phyloP scores from a whole-genome alignment of 2,329 filamentous ascomycete species.

The Allantophomopsis lycopodina region DNA sequence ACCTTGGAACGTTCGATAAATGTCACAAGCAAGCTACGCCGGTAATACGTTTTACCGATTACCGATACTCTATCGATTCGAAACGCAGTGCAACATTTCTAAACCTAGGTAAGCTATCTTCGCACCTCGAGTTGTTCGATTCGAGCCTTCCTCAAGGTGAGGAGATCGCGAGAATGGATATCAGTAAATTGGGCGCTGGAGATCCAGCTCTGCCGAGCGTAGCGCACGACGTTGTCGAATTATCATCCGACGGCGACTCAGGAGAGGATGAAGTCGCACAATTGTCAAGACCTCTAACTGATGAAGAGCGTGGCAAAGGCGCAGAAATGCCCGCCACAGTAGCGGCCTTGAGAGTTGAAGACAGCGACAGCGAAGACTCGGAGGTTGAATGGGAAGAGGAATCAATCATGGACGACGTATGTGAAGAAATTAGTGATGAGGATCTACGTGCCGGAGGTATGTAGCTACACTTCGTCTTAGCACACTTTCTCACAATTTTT shows the following conservation, averaged over 20 bases:
- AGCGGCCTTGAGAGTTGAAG: conserved; percentile 5
- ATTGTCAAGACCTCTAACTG: neutral
- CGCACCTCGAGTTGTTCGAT: too few species aligned
- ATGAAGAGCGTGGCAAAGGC: conserved; percentile 9
- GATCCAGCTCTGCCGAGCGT: conserved; percentile 21
- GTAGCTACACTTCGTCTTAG: conserved; percentile 4
- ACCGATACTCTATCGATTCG: neutral
- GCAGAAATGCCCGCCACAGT: conserved; percentile 6
- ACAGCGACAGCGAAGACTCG: conserved; percentile 4
- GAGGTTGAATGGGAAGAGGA: conserved; percentile 22
- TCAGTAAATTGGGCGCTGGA: conserved; percentile 15
- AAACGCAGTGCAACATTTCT: neutral
- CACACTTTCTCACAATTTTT: conserved; percentile 9
- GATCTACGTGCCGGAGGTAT: conserved; percentile 27
- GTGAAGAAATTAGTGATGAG: conserved; percentile 31
- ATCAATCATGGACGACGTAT: conserved; percentile 30
- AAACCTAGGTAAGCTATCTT: neutral
- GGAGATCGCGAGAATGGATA: conserved; percentile 10
- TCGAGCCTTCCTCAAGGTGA: too few species aligned
- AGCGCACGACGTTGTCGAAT: conserved; percentile 7
- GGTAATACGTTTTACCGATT: too few species aligned
- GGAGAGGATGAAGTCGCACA: conserved; percentile 10
- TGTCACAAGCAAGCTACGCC: too few species aligned
- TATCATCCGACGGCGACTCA: conserved; percentile 5
- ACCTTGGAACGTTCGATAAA: too few species aligned